Evolutionary conservation across 1,284 basidiomycete genomes (phyloP), one percentile per base, ranked within the genome.

Genomic region (Ceratobasidium theobromae): DNA sequence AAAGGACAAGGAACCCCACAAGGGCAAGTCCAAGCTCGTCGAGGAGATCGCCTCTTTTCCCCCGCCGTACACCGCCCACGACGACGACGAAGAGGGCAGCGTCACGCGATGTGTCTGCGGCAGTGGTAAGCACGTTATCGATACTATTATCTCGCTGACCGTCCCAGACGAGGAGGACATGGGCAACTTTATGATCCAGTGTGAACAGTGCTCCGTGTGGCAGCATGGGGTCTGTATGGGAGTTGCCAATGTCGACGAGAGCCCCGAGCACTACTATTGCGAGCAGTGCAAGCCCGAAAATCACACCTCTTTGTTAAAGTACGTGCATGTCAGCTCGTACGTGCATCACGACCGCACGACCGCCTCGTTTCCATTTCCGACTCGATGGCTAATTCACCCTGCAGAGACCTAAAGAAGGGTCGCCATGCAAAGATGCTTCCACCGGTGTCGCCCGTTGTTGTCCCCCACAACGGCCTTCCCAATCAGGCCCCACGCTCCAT

Each of bases 171-270:
- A 91, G 74, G 90, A 91, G 73, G 87, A 88, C 72, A 84, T 88
- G 70, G 86, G 68, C 27, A 78, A 76, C n/a, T 90, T 94, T 75
- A 98, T 98, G 94, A 94, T 98, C 57, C 91, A 95, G 77, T 99
- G 96, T 79, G 96, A 99, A 79, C 88, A 83, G 62, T 99, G 96
- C 81, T 91, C 93, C 74, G 93, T 93, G 69, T 99, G 96, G 96
- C 96, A 99, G 77, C 96, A 99, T 76, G 95, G 95, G 18, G 84
- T 89, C 32, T 99, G 96, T 78, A 95, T 99, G 87, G 96, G 96
- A 53, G 93, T 93, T 76, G 86, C 88, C 75, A 86, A 86, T 45
- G 91, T 95, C 75, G 89, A 90, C 69, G 88, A 88, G 72, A 84
- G 91, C 32, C 87, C 88, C 66, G 84, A 90, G 74, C 82, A 87